These are phyloP conservation scores for Apiotrichum porosum DNA, from an alignment of 1,284 basidiomycete genomes.

Conservation along the genomic window DNA sequence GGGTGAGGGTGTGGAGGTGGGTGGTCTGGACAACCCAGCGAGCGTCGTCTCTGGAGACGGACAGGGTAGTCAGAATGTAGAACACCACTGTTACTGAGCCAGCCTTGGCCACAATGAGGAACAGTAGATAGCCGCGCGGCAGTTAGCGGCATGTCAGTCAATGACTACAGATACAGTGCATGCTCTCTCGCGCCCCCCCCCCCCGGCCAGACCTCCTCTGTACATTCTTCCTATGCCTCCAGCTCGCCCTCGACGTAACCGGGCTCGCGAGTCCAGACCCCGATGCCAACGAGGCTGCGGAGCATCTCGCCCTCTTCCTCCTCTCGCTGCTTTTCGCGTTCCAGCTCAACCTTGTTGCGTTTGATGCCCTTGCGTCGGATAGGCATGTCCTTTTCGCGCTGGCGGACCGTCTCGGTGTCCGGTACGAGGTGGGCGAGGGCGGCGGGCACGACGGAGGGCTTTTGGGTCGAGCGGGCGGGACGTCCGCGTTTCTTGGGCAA, in stretches of 20 bases:
- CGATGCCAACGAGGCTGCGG: constrained; percentile 18
- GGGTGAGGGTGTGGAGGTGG: too few relatives aligned
- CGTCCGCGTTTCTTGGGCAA: constrained; percentile 22
- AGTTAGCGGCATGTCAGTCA: too few relatives aligned
- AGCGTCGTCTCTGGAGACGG: too few relatives aligned
- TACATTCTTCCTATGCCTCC: too few relatives aligned
- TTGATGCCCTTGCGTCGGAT: constrained; percentile 25
- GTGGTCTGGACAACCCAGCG: too few relatives aligned
- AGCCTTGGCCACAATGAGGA: too few relatives aligned
- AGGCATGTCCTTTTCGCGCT: constrained; percentile 14
- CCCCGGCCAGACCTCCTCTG: too few relatives aligned
- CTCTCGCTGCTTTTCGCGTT: constrained; percentile 18
- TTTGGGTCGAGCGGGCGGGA: constrained; percentile 12
- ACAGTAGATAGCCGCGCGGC: too few relatives aligned
- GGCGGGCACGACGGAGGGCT: constrained; percentile 13
- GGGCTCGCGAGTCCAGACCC: constrained; percentile 8
- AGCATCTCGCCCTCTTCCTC: constrained; percentile 24
- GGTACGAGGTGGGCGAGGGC: constrained; percentile 20
- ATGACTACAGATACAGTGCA: too few relatives aligned
- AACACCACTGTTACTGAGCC: too few relatives aligned
- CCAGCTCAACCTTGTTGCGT: constrained; percentile 21
- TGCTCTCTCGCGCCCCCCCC: too few relatives aligned
- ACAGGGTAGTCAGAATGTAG: too few relatives aligned
- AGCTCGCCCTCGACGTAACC: not conserved
- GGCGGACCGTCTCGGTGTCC: constrained; percentile 7